Evolutionary conservation across 768 basidiomycete species (phyloP), one percentile per base, ranked within the genome.

Genomic region (Sporobolomyces pararoseus): DNA sequence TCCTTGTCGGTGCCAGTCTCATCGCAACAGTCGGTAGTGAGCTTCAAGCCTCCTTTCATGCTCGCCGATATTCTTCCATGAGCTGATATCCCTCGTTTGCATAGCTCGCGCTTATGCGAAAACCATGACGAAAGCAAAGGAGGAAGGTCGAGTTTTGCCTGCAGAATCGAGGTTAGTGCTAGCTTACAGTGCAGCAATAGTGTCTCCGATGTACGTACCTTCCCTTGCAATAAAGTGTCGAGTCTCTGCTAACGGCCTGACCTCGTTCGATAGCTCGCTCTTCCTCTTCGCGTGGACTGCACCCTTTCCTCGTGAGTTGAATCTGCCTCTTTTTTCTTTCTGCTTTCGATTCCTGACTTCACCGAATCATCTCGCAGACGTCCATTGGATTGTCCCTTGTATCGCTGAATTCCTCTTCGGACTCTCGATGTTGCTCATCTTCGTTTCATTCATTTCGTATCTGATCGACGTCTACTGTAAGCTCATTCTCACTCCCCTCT

Each of bases 331-430:
- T 42, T 42, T 17, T 42, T 42, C 39, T 23, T 17, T 6, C 27
- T 64, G n/a, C n/a, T n/a, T n/a, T n/a, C n/a, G n/a, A n/a, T n/a
- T n/a, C n/a, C n/a, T 16, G 57, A 60, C 42, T 9, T 19, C 6
- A 4, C 35, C 5, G 14, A 25, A 39, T 6, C 4, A 7, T 27
- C 6, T 35, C 19, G 16, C 34, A 53, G 31, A 63, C 42, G 52
- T 68, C 1, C 74, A 75, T 47, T 75, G 70, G 70, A 58, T 67
- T 67, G 67, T 65, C 0, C 70, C 71, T 9, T 63, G 64, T 27
- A 21, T 75, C 49, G 74, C 63, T 32, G 66, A 72, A 47, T 53
- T 65, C 61, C 53, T 75, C 25, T 71, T 75, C 52, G 49, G 52
- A 3, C 2, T 64, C 23, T 42, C 53, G 13, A 68, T 65, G 32